These are phyloP conservation scores for Penicillium soppii DNA, from an alignment of 495 filamentous ascomycete species.

Conservation along the genomic window DNA sequence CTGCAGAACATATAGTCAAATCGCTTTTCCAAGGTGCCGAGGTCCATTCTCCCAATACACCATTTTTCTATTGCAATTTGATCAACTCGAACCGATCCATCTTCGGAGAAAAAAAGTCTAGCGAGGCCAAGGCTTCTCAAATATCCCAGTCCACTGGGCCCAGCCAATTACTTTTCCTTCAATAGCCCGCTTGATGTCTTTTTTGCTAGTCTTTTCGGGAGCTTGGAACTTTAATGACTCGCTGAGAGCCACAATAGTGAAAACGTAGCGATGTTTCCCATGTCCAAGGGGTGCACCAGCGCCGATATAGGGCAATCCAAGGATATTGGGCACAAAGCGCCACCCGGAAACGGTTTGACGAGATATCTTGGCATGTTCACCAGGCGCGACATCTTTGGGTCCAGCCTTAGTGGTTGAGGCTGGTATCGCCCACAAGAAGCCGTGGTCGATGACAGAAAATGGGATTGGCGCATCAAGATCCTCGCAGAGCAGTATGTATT, in stretches of 20 bases:
- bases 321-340: slow-evolving; percentile 38
- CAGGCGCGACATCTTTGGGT: slow-evolving; percentile 31
- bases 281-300: slow-evolving; percentile 46
- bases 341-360: slow-evolving; percentile 35
- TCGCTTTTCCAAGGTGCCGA: not conserved
- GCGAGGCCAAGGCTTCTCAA: slow-evolving; percentile 38
- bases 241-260: slow-evolving; percentile 46
- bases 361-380: slow-evolving; percentile 14
- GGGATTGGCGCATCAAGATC: slow-evolving; percentile 52
- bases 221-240: slow-evolving; percentile 33
- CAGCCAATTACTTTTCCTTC: slow-evolving; percentile 49
- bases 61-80: too few species aligned
- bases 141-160: slow-evolving; percentile 50
- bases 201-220: slow-evolving; percentile 35
- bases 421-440: slow-evolving; percentile 45
- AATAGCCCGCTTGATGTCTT: slow-evolving; percentile 42
- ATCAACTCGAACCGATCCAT: too few species aligned
- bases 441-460: slow-evolving; percentile 42
- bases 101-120: not conserved
- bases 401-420: slow-evolving; percentile 27
- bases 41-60: not conserved
- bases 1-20: too few species aligned
- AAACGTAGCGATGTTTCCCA: slow-evolving; percentile 51
- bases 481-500: slow-evolving; percentile 52
- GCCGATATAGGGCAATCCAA: slow-evolving; percentile 33